Conservation (phyloP, 371 early-diverging fungal genomes). For the Lichtheimia ornata region DNA sequence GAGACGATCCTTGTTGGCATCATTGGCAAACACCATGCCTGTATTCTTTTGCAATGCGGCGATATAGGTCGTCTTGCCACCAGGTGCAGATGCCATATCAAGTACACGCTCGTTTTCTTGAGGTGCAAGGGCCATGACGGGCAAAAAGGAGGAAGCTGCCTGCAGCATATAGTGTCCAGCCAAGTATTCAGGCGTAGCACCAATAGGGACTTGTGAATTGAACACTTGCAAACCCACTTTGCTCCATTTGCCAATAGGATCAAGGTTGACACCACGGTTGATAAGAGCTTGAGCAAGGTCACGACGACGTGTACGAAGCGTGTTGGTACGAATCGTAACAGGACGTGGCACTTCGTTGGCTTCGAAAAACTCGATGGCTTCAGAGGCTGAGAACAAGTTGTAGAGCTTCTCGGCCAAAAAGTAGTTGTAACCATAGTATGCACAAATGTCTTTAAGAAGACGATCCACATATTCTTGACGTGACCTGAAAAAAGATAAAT, state of each 20-base stretch:
- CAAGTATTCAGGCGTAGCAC: slow-evolving; percentile 99
- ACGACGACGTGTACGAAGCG: slow-evolving; percentile 91
- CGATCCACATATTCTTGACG: slow-evolving; percentile 87
- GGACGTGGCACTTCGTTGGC: slow-evolving; percentile 98
- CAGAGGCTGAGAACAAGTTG: slow-evolving; percentile 87
- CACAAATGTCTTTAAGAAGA: slow-evolving; percentile 83
- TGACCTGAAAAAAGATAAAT: slow-evolving; percentile 37
- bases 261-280: slow-evolving; percentile 97
- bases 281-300: slow-evolving; percentile 95
- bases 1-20: slow-evolving; percentile 93
- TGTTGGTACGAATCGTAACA: slow-evolving; percentile 97
- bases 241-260: slow-evolving; percentile 94
- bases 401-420: slow-evolving; percentile 92
- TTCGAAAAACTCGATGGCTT: slow-evolving; percentile 97
- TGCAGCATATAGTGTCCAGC: slow-evolving; percentile 99
- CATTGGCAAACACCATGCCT: slow-evolving; percentile 97
- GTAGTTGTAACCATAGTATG: slow-evolving; percentile 95
- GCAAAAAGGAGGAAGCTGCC: slow-evolving; percentile 97
- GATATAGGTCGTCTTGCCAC: slow-evolving; percentile 98
- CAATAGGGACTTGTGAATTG: slow-evolving; percentile 88
- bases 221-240: slow-evolving; percentile 92
- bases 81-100: slow-evolving; percentile 99
- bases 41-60: slow-evolving; percentile 98
- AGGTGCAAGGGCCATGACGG: slow-evolving; percentile 96
- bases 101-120: slow-evolving; percentile 93